Evolutionary conservation across 2,329 filamentous ascomycete species (phyloP).

Genomic region (Fusarium pseudocircinatum): DNA sequence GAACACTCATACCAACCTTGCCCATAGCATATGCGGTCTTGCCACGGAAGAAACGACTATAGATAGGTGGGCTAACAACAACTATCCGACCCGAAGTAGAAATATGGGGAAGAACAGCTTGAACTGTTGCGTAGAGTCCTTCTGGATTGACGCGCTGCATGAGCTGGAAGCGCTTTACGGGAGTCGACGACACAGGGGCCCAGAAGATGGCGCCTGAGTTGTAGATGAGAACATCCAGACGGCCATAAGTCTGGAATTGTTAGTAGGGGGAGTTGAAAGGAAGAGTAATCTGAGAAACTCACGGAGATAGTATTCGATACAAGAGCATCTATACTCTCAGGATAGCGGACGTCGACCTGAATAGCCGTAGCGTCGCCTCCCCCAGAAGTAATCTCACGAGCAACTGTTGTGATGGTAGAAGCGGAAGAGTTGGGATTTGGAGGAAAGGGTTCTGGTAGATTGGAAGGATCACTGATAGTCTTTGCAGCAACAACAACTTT

Average conservation of each 20-base stretch:
- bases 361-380: conserved; percentile 73
- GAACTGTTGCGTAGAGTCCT: conserved; percentile 78
- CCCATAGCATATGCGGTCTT: conserved; percentile 86
- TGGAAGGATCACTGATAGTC: conserved; percentile 71
- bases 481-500: conserved; percentile 80
- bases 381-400: conserved; percentile 73
- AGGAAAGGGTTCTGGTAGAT: conserved; percentile 67
- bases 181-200: conserved; percentile 77
- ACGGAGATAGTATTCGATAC: conserved; percentile 64
- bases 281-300: background rate
- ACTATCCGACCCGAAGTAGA: conserved; percentile 70
- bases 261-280: background rate
- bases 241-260: conserved; percentile 59
- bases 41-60: conserved; percentile 83
- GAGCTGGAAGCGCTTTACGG: conserved; percentile 78
- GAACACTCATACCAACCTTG: conserved; percentile 83
- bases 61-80: conserved; percentile 86
- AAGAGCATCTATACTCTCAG: conserved; percentile 68
- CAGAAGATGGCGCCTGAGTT: conserved; percentile 90
- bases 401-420: conserved; percentile 84
- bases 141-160: conserved; percentile 81
- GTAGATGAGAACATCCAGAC: conserved; percentile 80
- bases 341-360: conserved; percentile 74
- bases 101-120: conserved; percentile 75
- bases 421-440: conserved; percentile 78